Percentiles rank a stretch among this genome's conserved stretches.
These are phyloP conservation scores for Eimeria tenella DNA, from an alignment of 169 alveolate genomes.

Conservation along the genomic window DNA sequence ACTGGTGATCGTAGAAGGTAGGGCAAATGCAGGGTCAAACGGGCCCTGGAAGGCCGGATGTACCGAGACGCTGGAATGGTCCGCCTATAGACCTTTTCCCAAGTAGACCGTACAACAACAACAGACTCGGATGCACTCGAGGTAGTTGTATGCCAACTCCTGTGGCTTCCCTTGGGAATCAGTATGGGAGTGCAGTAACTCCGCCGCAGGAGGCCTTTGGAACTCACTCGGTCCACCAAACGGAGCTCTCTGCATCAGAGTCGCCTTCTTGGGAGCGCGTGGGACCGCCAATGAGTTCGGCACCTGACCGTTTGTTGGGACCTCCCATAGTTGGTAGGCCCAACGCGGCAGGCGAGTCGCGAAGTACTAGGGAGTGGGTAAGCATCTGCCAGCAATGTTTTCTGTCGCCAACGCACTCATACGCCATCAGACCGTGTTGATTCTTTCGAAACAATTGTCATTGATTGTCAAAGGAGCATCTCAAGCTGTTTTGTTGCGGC, in stretches of 20 bases:
- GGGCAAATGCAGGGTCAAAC: background rate
- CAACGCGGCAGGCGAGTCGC: constrained; percentile 20
- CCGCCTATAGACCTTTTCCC: constrained; percentile 61
- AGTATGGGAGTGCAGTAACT: background rate
- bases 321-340: background rate
- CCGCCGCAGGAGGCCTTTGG: constrained; percentile 21
- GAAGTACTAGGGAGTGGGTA: constrained; percentile 45
- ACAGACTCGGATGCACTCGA: background rate
- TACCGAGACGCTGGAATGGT: constrained; percentile 8
- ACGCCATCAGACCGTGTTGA: too few relatives aligned
- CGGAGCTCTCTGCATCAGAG: background rate
- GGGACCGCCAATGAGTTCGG: constrained; percentile 52
- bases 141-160: background rate
- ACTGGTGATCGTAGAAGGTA: background rate
- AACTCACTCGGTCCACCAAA: background rate
- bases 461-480: background rate
- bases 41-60: background rate
- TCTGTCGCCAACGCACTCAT: too few relatives aligned
- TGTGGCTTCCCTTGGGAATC: background rate
- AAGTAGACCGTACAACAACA: constrained; percentile 19
- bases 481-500: constrained; percentile 79
- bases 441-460: background rate
- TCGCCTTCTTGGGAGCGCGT: background rate
- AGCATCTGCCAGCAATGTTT: background rate
- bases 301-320: background rate